Base-by-base conservation (phyloP, 176 grass and related monocot species). In the Musa troglodytarum region DNA sequence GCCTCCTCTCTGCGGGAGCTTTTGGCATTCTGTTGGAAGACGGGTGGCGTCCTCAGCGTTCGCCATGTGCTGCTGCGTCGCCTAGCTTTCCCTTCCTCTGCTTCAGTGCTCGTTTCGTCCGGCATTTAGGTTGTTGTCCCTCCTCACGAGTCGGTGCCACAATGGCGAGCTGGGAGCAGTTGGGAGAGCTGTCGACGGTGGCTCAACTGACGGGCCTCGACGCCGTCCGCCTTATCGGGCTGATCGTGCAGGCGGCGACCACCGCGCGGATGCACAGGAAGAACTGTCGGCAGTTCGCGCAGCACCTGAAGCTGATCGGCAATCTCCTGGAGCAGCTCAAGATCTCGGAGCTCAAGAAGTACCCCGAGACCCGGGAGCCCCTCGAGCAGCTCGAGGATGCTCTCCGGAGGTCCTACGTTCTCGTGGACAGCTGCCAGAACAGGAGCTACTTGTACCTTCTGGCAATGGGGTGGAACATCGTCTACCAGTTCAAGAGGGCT, bases 151-250 rank as follows among this genome's bases (percentile, higher is more conserved):
- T 2, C 24, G 53, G 13, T 21, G 12, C 53, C 52, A 19, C 3
- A 56, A 74, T 74, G 72, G 72, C 72, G 14, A 28, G 14, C 56
- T 74, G 72, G 72, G 72, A 74, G 23, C 72, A 54, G 5, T 28
- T 74, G 72, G 72, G 72, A 24, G 72, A 74, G 72, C 72, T 74
- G 10, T 28, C 86, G n/a, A 81, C 5, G 6, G 25, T 87, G 20
- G 78, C 15, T 1, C 86, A 88, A 69, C 74, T 88, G 53, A 58
- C 57, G 3, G 81, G 85, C 23, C 67, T 83, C 17, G 85, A 87
- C 26, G 85, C 85, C 2, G 68, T 83, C 73, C 77, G 85, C 49
- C 56, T 87, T 29, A 83, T 87, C 54, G 75, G 72, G 7, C 63
- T 71, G 55, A 76, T 80, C 23, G 23, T 79, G 67, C 81, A 74